Base-by-base conservation (phyloP, 495 filamentous ascomycete genomes). In the Venustampulla echinocandica region DNA sequence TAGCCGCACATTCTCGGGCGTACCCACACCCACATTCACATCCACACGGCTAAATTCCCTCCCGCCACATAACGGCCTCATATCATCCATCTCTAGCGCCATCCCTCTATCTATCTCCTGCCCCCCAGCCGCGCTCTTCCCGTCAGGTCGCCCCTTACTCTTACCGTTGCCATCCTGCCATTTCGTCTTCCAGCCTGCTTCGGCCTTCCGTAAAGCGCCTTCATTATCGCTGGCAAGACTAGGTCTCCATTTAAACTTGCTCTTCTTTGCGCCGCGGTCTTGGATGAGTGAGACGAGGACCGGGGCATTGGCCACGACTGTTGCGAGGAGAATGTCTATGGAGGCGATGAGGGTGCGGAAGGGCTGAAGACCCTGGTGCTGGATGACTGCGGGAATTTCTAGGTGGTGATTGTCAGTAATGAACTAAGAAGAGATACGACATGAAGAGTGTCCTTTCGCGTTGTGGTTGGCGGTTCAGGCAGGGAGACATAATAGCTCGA, bases 281-380 rank as follows among this genome's bases (percentile, higher is more conserved):
- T 84, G 75, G 13, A 89, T 77, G 43, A 90, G 88, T 0, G 84
- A 87, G 34, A 83, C 83, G 19, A 94, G 77, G 0, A 89, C 84
- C 7, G 90, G 67, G n/a, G 76, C 74, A 58, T 94, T 92, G 7
- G 85, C 78, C 13, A 84, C 78, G 6, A 80, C 74, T 13, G 85
- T 84, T 21, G 84, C 78, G 41, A 83, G 78, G 17, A 92, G 74
- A 9, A 86, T 76, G 51, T 90, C 85, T 28, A 92, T 62, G 3
- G 83, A 87, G 13, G 87, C 87, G 37, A 82, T 64, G 14, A 94
- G 76, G 4, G 85, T 84, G 30, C 87, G 83, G 44, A 73, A 78
- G 44, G 80, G 79, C 58, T 94, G 87, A 21, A 68, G 67, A 4
- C 80, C 1, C n/a, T n/a, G n/a, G n/a, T n/a, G n/a, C n/a, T n/a